phyloP scores from a whole-genome alignment of 2,329 filamentous ascomycete genomes.

The Monilinia vaccinii-corymbosi region DNA sequence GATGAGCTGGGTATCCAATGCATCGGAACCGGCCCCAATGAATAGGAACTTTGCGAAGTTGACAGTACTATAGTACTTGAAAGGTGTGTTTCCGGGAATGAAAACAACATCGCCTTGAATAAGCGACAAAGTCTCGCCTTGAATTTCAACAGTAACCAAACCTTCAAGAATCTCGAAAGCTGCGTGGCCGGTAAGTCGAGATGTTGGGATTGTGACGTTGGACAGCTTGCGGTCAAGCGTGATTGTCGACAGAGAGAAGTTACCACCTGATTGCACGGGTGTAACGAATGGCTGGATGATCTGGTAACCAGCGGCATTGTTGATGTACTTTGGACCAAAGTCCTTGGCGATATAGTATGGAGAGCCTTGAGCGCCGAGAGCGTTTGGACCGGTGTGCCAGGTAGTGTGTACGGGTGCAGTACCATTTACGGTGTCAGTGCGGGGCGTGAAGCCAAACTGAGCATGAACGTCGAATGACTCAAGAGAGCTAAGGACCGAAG shows the following conservation, averaged over 20 bases:
- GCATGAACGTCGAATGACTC: slow-evolving; percentile 36
- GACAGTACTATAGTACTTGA: slow-evolving; percentile 30
- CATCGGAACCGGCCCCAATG: slow-evolving; percentile 13
- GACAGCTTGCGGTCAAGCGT: slow-evolving; percentile 27
- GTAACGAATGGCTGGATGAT: slow-evolving; percentile 38
- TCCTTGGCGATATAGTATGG: slow-evolving; percentile 38
- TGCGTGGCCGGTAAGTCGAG: slow-evolving; percentile 27
- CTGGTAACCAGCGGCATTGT: slow-evolving; percentile 32
- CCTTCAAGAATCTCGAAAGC: slow-evolving; percentile 35
- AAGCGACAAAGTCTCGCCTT: slow-evolving; percentile 26
- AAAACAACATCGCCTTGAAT: slow-evolving; percentile 33
- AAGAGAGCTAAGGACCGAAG: slow-evolving; percentile 31
- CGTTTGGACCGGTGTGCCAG: slow-evolving; percentile 34
- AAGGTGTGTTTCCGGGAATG: slow-evolving; percentile 29
- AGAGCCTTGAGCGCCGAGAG: slow-evolving; percentile 28
- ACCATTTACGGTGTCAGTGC: slow-evolving; percentile 35
- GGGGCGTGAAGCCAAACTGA: slow-evolving; percentile 33
- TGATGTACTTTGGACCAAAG: slow-evolving; percentile 38
- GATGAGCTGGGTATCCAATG: slow-evolving; percentile 18
- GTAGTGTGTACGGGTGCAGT: slow-evolving; percentile 29
- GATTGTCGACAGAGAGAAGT: slow-evolving; percentile 38
- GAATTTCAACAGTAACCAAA: slow-evolving; percentile 29
- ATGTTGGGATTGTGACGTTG: slow-evolving; percentile 19
- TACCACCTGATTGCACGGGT: slow-evolving; percentile 31
- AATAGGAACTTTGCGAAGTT: slow-evolving; percentile 19